Evolutionary conservation across 441 rosid species (phyloP), one percentile per base, ranked within the genome.

Genomic region (Euphorbia celastroides): DNA sequence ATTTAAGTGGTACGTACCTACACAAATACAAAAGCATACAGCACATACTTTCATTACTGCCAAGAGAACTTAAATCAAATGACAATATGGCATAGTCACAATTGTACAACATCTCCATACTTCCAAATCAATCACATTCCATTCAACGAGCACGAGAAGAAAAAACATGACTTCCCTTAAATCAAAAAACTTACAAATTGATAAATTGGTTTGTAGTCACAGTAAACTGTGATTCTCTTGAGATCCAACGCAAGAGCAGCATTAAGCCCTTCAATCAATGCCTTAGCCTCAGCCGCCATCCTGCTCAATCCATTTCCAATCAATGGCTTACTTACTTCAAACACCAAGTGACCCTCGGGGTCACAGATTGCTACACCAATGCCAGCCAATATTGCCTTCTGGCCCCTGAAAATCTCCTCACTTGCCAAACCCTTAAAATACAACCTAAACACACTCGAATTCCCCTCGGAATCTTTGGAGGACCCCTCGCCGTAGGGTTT

Each of bases 301-400:
- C 77, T 78, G 74, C 57, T 82, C 73, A n/a, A 34, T n/a, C 78
- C 85, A 64, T 50, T 54, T 2, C 76, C 84, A 16, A 64, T 22
- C 81, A 90, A 57, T 7, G 87, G 83, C 66, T 84, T 88, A 58
- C 80, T 80, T 66, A 82, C 65, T 70, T 84, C 87, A 34, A 81
- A 77, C 38, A 90, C 73, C 73, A 82, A 71, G 72, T 74, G 70
- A 70, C 79, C 87, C 34, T 17, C 66, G 4, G 68, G 69, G 51
- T 88, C 94, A 38, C 92, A 87, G 17, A 93, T 88, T 16, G 88
- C 96, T 8, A 86, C 84, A 13, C 96, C 97, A 36, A 87, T 75
- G 22, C 97, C 96, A 25, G 76, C 81, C n/a, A 79, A 62, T 14
- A 56, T 64, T 1, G 57, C 65, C 71, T 32, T 74, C 46, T 65